A percentile compares a stretch with the other conserved stretches of the same genome.
phyloP scores from a whole-genome alignment of 2,329 filamentous ascomycete genomes.

The Verticillium dahliae region DNA sequence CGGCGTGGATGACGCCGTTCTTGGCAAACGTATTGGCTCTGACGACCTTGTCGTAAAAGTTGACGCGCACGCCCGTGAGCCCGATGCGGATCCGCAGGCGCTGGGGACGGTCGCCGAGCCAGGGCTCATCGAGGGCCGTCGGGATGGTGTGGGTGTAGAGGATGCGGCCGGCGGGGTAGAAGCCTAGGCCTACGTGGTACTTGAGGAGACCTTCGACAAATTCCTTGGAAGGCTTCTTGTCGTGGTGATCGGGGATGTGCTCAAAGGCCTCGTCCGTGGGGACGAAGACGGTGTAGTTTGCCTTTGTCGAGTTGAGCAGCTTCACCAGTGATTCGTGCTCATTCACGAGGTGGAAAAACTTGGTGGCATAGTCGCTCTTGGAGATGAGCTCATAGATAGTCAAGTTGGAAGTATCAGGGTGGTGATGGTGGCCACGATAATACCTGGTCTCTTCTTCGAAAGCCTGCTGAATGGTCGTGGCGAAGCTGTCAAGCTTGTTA shows the following conservation, averaged over 20 bases:
- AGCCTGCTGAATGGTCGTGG: slow-evolving; percentile 9
- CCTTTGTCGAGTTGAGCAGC: slow-evolving; percentile 64
- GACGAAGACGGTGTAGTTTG: slow-evolving; percentile 76
- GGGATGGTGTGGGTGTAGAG: slow-evolving; percentile 68
- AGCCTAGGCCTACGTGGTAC: slow-evolving; percentile 68
- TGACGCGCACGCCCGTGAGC: slow-evolving; percentile 59
- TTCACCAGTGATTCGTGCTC: slow-evolving; percentile 66
- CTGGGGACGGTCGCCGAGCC: slow-evolving; percentile 61
- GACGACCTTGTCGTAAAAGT: slow-evolving; percentile 69
- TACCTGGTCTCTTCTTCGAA: slow-evolving; percentile 4
- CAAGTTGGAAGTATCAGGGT: slow-evolving; percentile 45
- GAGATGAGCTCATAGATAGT: slow-evolving; percentile 78
- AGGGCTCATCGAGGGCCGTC: slow-evolving; percentile 52
- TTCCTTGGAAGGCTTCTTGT: slow-evolving; percentile 61
- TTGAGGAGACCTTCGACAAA: slow-evolving; percentile 60
- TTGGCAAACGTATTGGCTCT: slow-evolving; percentile 64
- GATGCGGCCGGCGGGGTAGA: slow-evolving; percentile 61
- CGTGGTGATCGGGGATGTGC: slow-evolving; percentile 38
- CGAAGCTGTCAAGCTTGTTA: slow-evolving; percentile 22
- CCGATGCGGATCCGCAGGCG: slow-evolving; percentile 63
- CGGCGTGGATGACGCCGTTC: slow-evolving; percentile 76
- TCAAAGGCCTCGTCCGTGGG: slow-evolving; percentile 74
- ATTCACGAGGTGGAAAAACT: slow-evolving; percentile 69
- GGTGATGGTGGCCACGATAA: neutral
- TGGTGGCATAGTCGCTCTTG: slow-evolving; percentile 69